Evolutionary conservation across 805 yeast species (phyloP).

Genomic region (Brettanomyces custersianus): DNA sequence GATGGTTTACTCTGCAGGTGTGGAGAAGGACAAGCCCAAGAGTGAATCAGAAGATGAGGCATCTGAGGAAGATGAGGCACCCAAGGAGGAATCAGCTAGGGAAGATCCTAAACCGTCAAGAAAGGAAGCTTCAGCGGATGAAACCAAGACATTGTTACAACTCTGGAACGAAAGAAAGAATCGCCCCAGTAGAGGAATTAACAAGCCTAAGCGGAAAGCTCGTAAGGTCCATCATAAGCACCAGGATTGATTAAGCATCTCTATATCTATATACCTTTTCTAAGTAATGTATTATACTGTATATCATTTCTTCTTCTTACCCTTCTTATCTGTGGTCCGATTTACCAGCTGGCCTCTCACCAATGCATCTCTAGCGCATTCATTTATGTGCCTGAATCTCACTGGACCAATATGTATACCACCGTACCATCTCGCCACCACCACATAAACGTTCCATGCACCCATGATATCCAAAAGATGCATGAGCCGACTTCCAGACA

Average conservation of each 20-base stretch:
- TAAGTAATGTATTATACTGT: neutral
- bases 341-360: slow-evolving; percentile 47
- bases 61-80: neutral
- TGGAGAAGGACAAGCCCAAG: neutral
- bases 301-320: neutral
- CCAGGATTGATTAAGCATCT: slow-evolving; percentile 2
- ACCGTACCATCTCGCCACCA: slow-evolving; percentile 88
- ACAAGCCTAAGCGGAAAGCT: neutral
- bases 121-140: slow-evolving; percentile 4
- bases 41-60: slow-evolving; percentile 1
- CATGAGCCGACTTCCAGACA: slow-evolving; percentile 84
- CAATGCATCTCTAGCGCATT: slow-evolving; percentile 80
- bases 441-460: slow-evolving; percentile 76
- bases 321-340: slow-evolving; percentile 17
- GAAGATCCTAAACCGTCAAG: neutral
- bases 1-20: neutral
- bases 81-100: neutral
- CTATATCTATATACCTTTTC: neutral
- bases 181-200: neutral
- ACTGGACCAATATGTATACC: slow-evolving; percentile 91
- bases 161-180: slow-evolving; percentile 1
- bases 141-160: slow-evolving; percentile 1
- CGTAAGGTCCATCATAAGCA: slow-evolving; percentile 1
- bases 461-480: slow-evolving; percentile 71
- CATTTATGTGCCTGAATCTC: slow-evolving; percentile 86